These are phyloP conservation scores for Neurospora crassa DNA, from an alignment of 2,329 filamentous ascomycete genomes.

Conservation along the genomic window DNA sequence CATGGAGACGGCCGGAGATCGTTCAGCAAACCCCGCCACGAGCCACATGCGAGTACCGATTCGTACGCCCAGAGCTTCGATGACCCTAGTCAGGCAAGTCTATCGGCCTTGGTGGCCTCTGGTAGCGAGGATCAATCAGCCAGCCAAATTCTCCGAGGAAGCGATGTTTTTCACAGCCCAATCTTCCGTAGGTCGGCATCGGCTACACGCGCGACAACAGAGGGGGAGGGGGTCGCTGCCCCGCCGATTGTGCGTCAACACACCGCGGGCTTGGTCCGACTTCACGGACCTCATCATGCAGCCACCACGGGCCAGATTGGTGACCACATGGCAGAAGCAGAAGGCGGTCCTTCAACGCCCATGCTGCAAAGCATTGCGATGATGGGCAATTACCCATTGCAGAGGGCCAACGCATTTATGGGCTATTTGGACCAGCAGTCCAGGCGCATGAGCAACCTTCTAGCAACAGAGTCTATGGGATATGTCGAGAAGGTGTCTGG, in stretches of 20 bases:
- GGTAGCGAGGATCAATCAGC: slow-evolving; percentile 72
- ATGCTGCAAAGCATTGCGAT: slow-evolving; percentile 44
- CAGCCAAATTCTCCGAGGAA: slow-evolving; percentile 81
- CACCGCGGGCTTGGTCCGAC: slow-evolving; percentile 3
- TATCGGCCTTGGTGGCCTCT: slow-evolving; percentile 60
- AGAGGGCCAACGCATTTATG: slow-evolving; percentile 73
- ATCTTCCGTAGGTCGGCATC: slow-evolving; percentile 49
- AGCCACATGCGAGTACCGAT: slow-evolving; percentile 56
- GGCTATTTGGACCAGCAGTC: slow-evolving; percentile 73
- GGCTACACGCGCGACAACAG: slow-evolving; percentile 19
- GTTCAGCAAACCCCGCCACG: slow-evolving; percentile 37
- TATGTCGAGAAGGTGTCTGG: slow-evolving; percentile 95
- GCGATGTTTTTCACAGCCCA: slow-evolving; percentile 79
- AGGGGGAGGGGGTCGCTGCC: neutral
- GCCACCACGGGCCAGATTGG: slow-evolving; percentile 30
- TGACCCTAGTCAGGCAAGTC: slow-evolving; percentile 48
- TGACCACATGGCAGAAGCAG: slow-evolving; percentile 22
- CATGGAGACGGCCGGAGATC: slow-evolving; percentile 45
- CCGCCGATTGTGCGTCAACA: slow-evolving; percentile 1
- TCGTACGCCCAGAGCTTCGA: slow-evolving; percentile 68
- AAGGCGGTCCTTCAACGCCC: slow-evolving; percentile 27
- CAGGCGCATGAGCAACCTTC: slow-evolving; percentile 68
- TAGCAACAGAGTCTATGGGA: slow-evolving; percentile 88
- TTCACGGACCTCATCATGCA: slow-evolving; percentile 20
- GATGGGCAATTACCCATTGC: slow-evolving; percentile 67